Conservation (phyloP, 352 stramenopile species). For the Phytophthora parvispora region DNA sequence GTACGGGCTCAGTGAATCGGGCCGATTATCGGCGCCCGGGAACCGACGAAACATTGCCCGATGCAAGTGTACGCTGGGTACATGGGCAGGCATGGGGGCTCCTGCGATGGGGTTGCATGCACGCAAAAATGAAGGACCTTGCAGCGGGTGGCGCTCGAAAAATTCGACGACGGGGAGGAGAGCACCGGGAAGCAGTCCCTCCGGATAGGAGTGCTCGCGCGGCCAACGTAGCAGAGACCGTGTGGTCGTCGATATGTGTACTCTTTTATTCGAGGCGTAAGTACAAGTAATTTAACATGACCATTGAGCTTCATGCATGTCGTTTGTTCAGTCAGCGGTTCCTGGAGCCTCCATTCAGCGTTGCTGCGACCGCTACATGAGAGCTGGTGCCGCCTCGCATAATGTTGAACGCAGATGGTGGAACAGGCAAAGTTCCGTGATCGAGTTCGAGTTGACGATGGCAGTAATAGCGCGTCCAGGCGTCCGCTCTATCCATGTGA, state of each 20-base stretch:
- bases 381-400: slow-evolving; percentile 2
- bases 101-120: slow-evolving; percentile 20
- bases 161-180: slow-evolving; percentile 5
- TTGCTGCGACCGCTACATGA: neutral
- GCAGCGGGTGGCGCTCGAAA: slow-evolving; percentile 8
- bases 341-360: neutral
- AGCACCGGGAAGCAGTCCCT: neutral
- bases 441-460: slow-evolving; percentile 16
- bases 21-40: too few relatives aligned
- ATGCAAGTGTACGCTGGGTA: slow-evolving; percentile 3
- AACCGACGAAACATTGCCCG: neutral
- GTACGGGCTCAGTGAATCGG: slow-evolving; percentile 16
- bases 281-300: slow-evolving; percentile 18
- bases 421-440: slow-evolving; percentile 16
- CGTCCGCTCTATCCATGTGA: slow-evolving; percentile 20
- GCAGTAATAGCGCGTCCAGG: slow-evolving; percentile 9
- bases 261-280: neutral
- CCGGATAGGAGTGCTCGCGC: neutral
- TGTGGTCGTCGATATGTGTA: slow-evolving; percentile 4
- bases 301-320: neutral
- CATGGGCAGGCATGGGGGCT: slow-evolving; percentile 14
- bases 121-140: slow-evolving; percentile 2
- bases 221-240: slow-evolving; percentile 2
- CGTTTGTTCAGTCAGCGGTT: neutral
- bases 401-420: slow-evolving; percentile 15